Percentiles rank a stretch among this genome's conserved stretches.
Conservation (phyloP, 2,329 filamentous ascomycete genomes). For the Pseudogymnoascus sp. region DNA sequence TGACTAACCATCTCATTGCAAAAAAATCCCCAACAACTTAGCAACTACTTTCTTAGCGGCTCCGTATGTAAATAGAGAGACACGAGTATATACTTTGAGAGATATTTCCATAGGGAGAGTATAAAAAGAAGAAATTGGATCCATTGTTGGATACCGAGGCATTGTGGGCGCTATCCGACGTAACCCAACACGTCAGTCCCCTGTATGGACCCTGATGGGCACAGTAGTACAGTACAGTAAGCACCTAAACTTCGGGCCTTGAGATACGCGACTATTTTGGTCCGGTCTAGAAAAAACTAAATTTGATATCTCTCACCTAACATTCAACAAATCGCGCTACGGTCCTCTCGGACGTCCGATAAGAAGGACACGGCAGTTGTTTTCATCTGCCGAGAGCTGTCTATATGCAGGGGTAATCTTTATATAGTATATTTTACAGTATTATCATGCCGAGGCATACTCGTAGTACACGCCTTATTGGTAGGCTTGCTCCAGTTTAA, state of each 20-base stretch:
- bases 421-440: slow-evolving; percentile 4
- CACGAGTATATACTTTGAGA: background rate
- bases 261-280: background rate
- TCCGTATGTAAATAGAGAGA: background rate
- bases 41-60: background rate
- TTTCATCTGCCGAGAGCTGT: background rate
- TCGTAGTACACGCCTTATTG: background rate
- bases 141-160: background rate
- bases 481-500: slow-evolving; percentile 8
- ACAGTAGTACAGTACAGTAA: background rate
- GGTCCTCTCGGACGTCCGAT: background rate
- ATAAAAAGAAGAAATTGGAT: background rate
- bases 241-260: background rate
- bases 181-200: background rate
- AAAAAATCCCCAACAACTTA: background rate
- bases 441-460: background rate
- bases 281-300: background rate
- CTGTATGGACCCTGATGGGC: background rate
- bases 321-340: background rate
- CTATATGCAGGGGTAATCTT: background rate
- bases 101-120: background rate
- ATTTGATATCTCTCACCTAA: background rate
- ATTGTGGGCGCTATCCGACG: background rate
- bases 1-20: background rate
- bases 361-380: background rate